phyloP scores from a whole-genome alignment of 495 filamentous ascomycete species.

The Penicillium antarcticum region DNA sequence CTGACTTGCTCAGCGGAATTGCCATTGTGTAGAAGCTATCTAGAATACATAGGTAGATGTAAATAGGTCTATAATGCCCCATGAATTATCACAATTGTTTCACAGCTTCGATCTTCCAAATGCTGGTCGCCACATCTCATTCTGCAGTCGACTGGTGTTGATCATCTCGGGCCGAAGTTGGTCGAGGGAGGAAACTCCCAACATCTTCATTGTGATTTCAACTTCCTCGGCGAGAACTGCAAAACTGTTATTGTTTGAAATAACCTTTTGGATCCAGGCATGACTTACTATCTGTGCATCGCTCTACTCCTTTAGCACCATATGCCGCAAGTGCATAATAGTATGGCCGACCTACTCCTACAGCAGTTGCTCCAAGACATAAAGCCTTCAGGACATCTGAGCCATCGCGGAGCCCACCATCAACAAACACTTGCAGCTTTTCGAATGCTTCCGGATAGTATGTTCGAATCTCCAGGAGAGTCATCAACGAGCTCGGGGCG shows the following conservation, averaged over 20 bases:
- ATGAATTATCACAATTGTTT: background rate
- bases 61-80: background rate
- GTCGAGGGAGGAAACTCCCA: constrained; percentile 15
- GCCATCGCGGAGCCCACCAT: constrained; percentile 14
- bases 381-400: constrained; percentile 15
- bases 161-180: constrained; percentile 19
- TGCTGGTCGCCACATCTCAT: constrained; percentile 22
- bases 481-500: constrained; percentile 10
- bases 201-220: constrained; percentile 22
- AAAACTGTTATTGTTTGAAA: background rate
- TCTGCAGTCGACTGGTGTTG: constrained; percentile 17
- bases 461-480: constrained; percentile 9
- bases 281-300: constrained; percentile 16
- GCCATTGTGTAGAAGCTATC: background rate
- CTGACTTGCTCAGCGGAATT: background rate
- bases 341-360: constrained; percentile 14
- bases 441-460: constrained; percentile 14
- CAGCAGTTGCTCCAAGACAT: constrained; percentile 13
- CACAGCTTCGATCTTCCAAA: constrained; percentile 8
- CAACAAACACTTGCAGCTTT: constrained; percentile 11
- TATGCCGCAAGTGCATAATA: constrained; percentile 17
- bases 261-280: background rate
- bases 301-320: constrained; percentile 12
- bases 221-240: constrained; percentile 20
- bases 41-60: background rate